Evolutionary conservation across 176 grass and related monocot genomes (phyloP), one percentile per base, ranked within the genome.

Genomic region (Lolium perenne): DNA sequence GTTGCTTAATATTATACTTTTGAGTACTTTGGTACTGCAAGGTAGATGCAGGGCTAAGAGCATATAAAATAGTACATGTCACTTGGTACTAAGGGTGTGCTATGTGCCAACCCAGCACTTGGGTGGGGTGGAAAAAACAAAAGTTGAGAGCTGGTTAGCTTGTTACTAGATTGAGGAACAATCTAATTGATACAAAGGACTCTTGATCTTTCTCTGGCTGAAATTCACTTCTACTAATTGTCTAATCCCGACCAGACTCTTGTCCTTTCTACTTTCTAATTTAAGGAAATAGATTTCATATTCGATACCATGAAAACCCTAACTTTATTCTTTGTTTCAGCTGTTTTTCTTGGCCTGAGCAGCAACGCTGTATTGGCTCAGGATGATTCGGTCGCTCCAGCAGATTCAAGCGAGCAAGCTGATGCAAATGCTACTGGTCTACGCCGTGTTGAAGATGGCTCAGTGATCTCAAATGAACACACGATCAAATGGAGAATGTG

Each of bases 401-500:
- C 47, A 75, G 58, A 63, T 75, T 51, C 72, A 91, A 94, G 87
- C 83, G 90, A 80, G 76, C 69, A 95, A 91, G 40, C 45, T 64
- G 83, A 92, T n/a, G 78, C 17, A 85, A 79, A 76, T 83, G 51
- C 69, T 72, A 61, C 84, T 51, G 82, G 70, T 77, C 87, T 98
- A 58, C 80, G 71, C 18, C 80, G 76, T 71, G 86, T 98, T 43
- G 96, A 95, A 88, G 92, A 98, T 92, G 92, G 96, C 48, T 94
- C 96, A 67, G 84, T 98, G 45, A 56, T 98, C 57, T 98, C 96
- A 73, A 95, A 98, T 58, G 90, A 86, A 63, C 96, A 98, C 81
- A 98, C 93, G 10, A 29, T 88, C 29, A 95, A 92, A 87, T 95
- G 96, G 96, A 91, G 96, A 88, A 71, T 98, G 45, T 94, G 83